Evolutionary conservation across 129 eudicot genomes (phyloP).

Genomic region (Scalesia atractyloides): DNA sequence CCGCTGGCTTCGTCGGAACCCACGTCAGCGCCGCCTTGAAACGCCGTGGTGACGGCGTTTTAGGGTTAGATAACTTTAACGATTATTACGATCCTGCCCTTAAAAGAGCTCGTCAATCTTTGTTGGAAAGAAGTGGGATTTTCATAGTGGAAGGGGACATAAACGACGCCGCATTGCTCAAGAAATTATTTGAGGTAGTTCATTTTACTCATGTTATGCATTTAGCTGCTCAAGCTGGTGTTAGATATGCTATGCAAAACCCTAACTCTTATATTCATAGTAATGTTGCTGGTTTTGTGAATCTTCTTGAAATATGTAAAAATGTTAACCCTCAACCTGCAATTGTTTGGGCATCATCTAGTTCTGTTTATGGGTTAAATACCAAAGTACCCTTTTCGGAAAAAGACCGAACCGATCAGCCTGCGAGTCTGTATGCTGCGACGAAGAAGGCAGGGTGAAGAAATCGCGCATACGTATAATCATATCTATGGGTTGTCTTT

Average conservation of each 20-base stretch:
- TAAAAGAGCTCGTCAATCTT: slow-evolving; percentile 71
- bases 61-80: slow-evolving; percentile 34
- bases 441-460: slow-evolving; percentile 50
- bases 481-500: slow-evolving; percentile 52
- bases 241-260: slow-evolving; percentile 50
- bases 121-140: slow-evolving; percentile 59
- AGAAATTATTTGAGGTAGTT: slow-evolving; percentile 40
- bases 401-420: slow-evolving; percentile 52
- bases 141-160: slow-evolving; percentile 79
- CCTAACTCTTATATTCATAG: slow-evolving; percentile 44
- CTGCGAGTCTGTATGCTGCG: slow-evolving; percentile 50
- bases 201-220: slow-evolving; percentile 46
- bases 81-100: slow-evolving; percentile 70
- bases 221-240: slow-evolving; percentile 61
- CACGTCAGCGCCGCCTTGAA: slow-evolving; percentile 30
- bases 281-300: slow-evolving; percentile 43
- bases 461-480: slow-evolving; percentile 47
- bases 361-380: slow-evolving; percentile 48
- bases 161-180: slow-evolving; percentile 33
- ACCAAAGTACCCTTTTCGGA: slow-evolving; percentile 48
- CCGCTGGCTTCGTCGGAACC: slow-evolving; percentile 41
- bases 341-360: slow-evolving; percentile 54
- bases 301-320: slow-evolving; percentile 39
- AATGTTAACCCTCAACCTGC: slow-evolving; percentile 52
- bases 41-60: slow-evolving; percentile 37